These are phyloP conservation scores for Vaccinium myrtillus DNA, from an alignment of 148 eudicot species.

Conservation along the genomic window DNA sequence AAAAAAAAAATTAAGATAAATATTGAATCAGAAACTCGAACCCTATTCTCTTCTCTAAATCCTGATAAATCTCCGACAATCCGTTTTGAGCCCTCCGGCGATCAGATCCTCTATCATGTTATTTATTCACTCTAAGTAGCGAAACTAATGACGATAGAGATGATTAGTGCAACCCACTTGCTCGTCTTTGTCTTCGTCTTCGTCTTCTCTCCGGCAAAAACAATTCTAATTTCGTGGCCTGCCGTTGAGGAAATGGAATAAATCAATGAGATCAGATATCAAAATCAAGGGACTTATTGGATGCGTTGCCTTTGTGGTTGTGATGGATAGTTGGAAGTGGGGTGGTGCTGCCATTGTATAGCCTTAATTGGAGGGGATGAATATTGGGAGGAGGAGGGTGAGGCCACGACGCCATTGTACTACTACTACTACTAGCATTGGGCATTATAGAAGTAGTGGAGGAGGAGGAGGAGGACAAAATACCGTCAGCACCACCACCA, in stretches of 20 bases:
- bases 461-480: constrained; percentile 26
- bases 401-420: constrained; percentile 10
- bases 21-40: neutral
- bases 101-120: neutral
- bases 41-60: neutral
- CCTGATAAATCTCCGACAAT: constrained; percentile 1
- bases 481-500: constrained; percentile 15
- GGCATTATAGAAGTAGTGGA: constrained; percentile 1
- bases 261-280: constrained; percentile 30
- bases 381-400: constrained; percentile 13
- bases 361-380: constrained; percentile 33
- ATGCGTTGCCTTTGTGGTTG: constrained; percentile 41
- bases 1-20: neutral
- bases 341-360: constrained; percentile 23
- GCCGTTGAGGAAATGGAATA: neutral
- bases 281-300: constrained; percentile 49
- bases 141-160: too few species aligned
- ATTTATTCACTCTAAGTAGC: neutral
- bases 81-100: neutral
- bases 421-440: neutral
- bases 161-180: neutral
- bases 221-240: neutral
- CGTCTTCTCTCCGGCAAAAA: neutral
- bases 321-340: constrained; percentile 5
- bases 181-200: neutral